Base-by-base conservation (phyloP, 2,329 filamentous ascomycete species). In the Madurella mycetomatis region DNA sequence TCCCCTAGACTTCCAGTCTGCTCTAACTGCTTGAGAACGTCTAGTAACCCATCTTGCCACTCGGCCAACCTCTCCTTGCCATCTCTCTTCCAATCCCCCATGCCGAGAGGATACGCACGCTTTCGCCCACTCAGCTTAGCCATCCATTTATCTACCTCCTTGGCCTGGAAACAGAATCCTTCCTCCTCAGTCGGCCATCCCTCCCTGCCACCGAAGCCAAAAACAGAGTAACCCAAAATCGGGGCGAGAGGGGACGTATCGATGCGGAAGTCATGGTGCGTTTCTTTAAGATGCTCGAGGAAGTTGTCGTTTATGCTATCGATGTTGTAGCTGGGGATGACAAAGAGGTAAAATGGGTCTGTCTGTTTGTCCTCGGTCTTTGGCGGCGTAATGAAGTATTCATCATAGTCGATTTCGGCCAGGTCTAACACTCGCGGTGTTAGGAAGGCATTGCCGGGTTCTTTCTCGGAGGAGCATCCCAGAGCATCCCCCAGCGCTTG, bases 241-340 rank as follows among this genome's bases (percentile, higher is more conserved):
- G 78, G 74, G 0, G 86, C 85, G 45, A 99, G 72, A 0, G 94
- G 87, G 0, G 88, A 86, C 0, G 91, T 96, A 64, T 97, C 92
- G 61, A 99, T 95, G 54, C 92, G 84, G 76, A 97, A 97, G 70
- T 99, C 94, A 72, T 97, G 85, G 67, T 97, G 92, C 0, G 92
- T 97, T 69, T 99, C 92, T 67, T 88, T 80, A 5, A 99, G 74
- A 68, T 96, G 90, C 60, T 90, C 85, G 19, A 97, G 76, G 68
- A 97, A 92, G 15, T 84, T 92, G 66, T 92, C 88, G 62, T 96
- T 83, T 61, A 95, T 88, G 8, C 89, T 92, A 66, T 96, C 92
- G 65, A 96, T 96, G 66, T 97, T 95, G 76, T 96, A 97, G 59
- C 88, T 92, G 0, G 92, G 94, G 4, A 96, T 72, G 39, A 97